phyloP scores from a whole-genome alignment of 306 rosid genomes.

The Dalbergia cultrata region DNA sequence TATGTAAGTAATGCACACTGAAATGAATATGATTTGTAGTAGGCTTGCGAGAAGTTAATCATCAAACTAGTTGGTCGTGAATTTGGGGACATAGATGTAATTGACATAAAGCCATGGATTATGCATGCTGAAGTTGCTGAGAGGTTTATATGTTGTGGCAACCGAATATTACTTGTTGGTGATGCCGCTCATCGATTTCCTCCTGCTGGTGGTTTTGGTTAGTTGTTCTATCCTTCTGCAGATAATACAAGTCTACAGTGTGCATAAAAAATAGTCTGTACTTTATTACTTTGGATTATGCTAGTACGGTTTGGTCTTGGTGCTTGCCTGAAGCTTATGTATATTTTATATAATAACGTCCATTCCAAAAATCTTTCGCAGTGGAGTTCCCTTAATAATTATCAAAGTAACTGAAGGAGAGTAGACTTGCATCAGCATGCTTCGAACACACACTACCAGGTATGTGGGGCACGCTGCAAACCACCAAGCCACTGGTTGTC shows the following conservation, averaged over 20 bases:
- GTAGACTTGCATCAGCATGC: neutral
- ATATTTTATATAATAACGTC: neutral
- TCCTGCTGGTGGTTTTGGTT: constrained; percentile 99
- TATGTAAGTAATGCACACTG: constrained; percentile 34
- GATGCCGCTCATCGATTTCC: constrained; percentile 99
- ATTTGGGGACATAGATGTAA: constrained; percentile 74
- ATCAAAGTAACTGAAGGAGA: constrained; percentile 25
- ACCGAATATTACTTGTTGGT: constrained; percentile 82
- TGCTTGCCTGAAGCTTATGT: neutral
- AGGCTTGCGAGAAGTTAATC: constrained; percentile 83
- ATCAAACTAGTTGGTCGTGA: constrained; percentile 81
- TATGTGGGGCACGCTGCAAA: too few relatives aligned
- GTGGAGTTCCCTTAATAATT: constrained; percentile 5
- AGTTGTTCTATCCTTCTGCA: constrained; percentile 53
- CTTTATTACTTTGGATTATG: constrained; percentile 16
- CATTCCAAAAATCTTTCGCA: constrained; percentile 4
- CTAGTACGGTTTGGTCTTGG: constrained; percentile 17
- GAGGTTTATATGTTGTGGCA: constrained; percentile 67
- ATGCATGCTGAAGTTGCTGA: constrained; percentile 99
- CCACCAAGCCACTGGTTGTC: too few relatives aligned
- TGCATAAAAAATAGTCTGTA: constrained; percentile 8
- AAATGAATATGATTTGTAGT: constrained; percentile 48
- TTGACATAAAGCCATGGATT: constrained; percentile 91
- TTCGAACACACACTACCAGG: too few relatives aligned
- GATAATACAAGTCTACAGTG: constrained; percentile 27